A percentile compares a stretch with the other conserved stretches of the same genome.
Conservation (phyloP, 2,329 filamentous ascomycete species). For the Fusarium abutilonis region DNA sequence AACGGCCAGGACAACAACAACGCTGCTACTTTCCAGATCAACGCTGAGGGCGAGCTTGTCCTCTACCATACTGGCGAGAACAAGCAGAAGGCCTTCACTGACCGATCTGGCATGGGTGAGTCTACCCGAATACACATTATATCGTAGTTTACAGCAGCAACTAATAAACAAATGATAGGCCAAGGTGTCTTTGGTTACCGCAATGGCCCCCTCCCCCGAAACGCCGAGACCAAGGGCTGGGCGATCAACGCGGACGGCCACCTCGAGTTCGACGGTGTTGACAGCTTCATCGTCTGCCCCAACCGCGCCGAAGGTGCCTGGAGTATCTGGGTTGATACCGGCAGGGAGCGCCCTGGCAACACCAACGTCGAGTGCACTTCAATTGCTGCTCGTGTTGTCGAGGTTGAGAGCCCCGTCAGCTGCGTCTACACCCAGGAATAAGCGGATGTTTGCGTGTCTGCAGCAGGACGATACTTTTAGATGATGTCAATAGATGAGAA, state of each 20-base stretch:
- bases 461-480: too few species aligned
- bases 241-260: conserved; percentile 54
- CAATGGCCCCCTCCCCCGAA: conserved; percentile 54
- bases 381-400: conserved; percentile 47
- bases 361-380: conserved; percentile 51
- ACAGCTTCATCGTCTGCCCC: conserved; percentile 63
- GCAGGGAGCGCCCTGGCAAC: conserved; percentile 49
- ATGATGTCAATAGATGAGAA: too few species aligned
- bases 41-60: conserved; percentile 55
- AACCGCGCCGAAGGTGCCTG: conserved; percentile 53
- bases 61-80: conserved; percentile 56
- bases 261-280: conserved; percentile 57
- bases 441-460: not conserved
- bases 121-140: not conserved
- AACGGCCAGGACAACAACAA: conserved; percentile 49
- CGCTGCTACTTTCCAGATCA: conserved; percentile 60
- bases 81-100: conserved; percentile 61
- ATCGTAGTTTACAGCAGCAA: conserved; percentile 29
- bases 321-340: conserved; percentile 51
- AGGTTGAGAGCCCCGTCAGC: conserved; percentile 45
- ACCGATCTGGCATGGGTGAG: conserved; percentile 69
- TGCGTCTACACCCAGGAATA: conserved; percentile 50
- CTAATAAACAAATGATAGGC: conserved; percentile 41
- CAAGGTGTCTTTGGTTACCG: conserved; percentile 65
- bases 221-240: conserved; percentile 60